Evolutionary conservation across 148 eudicot species (phyloP).

Genomic region (Nepenthes gracilis): DNA sequence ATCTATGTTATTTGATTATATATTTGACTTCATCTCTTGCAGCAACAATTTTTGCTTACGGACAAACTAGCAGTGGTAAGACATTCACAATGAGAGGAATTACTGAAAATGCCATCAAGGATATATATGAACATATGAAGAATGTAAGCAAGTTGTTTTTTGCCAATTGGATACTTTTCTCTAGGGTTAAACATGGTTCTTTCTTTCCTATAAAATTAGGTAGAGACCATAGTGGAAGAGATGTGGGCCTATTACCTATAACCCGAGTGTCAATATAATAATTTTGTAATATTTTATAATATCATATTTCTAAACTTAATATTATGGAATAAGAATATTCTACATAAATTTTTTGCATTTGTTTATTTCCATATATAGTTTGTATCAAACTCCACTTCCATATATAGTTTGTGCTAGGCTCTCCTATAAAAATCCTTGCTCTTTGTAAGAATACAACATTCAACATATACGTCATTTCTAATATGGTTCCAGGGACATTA

Average conservation of each 20-base stretch:
- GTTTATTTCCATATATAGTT: too few species aligned
- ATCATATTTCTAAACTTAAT: too few species aligned
- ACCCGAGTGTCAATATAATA: too few species aligned
- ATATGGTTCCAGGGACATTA: too few species aligned
- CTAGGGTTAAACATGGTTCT: not conserved
- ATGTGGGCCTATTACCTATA: not conserved
- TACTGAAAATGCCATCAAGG: slow-evolving; percentile 65
- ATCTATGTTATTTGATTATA: not conserved
- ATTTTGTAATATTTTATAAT: too few species aligned
- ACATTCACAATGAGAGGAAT: slow-evolving; percentile 97
- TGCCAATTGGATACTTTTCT: not conserved
- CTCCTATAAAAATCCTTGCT: too few species aligned
- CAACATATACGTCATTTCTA: too few species aligned
- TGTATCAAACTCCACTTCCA: too few species aligned
- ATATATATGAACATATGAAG: slow-evolving; percentile 75
- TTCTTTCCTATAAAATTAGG: not conserved
- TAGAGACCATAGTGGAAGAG: not conserved
- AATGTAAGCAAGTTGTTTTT: slow-evolving; percentile 32
- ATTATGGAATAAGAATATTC: too few species aligned
- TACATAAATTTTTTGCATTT: too few species aligned
- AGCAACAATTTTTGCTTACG: slow-evolving; percentile 98
- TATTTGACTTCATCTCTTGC: slow-evolving; percentile 11
- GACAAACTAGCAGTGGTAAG: slow-evolving; percentile 99
- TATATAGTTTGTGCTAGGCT: too few species aligned
- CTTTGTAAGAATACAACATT: too few species aligned